Evolutionary conservation across 495 filamentous ascomycete genomes (phyloP), one percentile per base, ranked within the genome.

Genomic region (Penicillium parvum): DNA sequence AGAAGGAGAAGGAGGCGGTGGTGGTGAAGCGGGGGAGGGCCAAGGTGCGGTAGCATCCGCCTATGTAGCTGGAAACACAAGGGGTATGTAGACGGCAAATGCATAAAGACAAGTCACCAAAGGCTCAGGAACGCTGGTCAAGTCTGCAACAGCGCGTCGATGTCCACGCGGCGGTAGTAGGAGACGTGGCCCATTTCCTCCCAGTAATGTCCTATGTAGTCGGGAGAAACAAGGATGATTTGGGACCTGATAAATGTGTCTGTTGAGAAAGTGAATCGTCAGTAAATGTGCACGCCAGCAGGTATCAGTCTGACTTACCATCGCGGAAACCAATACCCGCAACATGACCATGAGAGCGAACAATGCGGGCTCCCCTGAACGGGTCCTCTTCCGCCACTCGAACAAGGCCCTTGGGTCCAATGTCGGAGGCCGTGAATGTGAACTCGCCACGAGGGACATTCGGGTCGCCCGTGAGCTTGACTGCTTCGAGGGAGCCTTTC

Each of bases 391-490:
- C 64, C 6, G 78, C 80, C n/a, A 78, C 69, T 9, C 81, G 68
- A 18, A 84, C 30, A 11, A 80, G 57, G 7, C 86, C 88, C 2
- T 45, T 61, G 0, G 72, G 64, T 0, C 85, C 82, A 20, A 95
- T 79, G 53, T 96, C 87, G 15, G 87, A 76, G 0, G 82, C 82
- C 5, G 84, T 66, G 57, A 90, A 96, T 0, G 87, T 85, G 45
- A 78, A 77, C 54, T 95, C 83, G 11, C 91, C 91, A 27, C 90
- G 75, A 5, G 90, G 91, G 15, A 97, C 79, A 50, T 96, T 92
- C 0, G 79, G 76, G 50, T 97, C 90, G 2, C 91, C 91, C 0
- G 90, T 97, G 22, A 97, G 66, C 57, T 97, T 97, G 57, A 96
- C 78, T 0, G 83, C 90, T 51, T 87, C 79, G 4, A 96, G 47